Conservation (phyloP, 2,329 filamentous ascomycete genomes). For the Pyricularia sp. region DNA sequence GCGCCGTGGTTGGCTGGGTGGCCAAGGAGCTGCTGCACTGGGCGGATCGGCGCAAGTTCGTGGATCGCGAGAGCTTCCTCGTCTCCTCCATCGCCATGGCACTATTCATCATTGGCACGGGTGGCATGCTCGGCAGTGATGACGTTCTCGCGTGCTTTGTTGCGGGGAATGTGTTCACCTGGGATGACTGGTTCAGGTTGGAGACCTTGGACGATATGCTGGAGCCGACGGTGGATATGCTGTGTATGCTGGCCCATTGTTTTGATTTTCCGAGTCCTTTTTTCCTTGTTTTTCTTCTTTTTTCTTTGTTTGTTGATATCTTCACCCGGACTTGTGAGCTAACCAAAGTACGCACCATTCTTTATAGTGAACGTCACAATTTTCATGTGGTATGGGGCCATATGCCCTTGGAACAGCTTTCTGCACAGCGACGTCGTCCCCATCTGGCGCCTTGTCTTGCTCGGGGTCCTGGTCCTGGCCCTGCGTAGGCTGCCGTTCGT, state of each 20-base stretch:
- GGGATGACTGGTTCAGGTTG: constrained; percentile 89
- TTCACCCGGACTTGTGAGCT: background rate
- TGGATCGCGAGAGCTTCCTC: constrained; percentile 80
- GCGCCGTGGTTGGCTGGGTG: constrained; percentile 67
- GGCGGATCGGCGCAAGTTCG: constrained; percentile 71
- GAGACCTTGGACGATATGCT: constrained; percentile 84
- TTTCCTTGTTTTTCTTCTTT: no score
- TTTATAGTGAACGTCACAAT: constrained; percentile 67
- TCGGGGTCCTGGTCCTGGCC: constrained; percentile 69
- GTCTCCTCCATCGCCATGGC: constrained; percentile 80
- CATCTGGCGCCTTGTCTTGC: constrained; percentile 59
- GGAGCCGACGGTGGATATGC: constrained; percentile 92
- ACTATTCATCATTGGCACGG: constrained; percentile 79
- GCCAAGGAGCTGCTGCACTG: constrained; percentile 77
- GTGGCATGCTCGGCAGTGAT: constrained; percentile 78
- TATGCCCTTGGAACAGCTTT: constrained; percentile 73
- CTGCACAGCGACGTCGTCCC: constrained; percentile 58
- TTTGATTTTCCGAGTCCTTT: background rate
- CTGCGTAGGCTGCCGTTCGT: constrained; percentile 72
- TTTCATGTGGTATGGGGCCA: constrained; percentile 85
- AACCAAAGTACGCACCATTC: background rate
- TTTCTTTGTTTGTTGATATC: background rate
- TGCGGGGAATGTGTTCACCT: constrained; percentile 83
- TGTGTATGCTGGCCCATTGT: constrained; percentile 27
- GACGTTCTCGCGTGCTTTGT: constrained; percentile 90